A percentile compares a stretch with the other conserved stretches of the same genome.
Conservation (phyloP, 2,329 filamentous ascomycete species). For the Berkeleyomyces basicola region DNA sequence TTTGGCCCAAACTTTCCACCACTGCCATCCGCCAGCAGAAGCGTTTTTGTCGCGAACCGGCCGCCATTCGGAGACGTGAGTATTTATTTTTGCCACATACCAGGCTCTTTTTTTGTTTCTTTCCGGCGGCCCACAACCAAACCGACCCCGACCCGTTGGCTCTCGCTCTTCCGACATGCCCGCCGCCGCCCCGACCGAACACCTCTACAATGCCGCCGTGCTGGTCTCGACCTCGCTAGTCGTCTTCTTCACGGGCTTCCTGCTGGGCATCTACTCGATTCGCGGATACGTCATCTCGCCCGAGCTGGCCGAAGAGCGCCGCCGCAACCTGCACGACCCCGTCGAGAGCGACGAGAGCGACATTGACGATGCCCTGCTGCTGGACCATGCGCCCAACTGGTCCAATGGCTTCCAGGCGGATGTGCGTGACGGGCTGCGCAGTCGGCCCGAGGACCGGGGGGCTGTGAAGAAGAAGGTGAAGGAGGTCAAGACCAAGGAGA, state of each 20-base stretch:
- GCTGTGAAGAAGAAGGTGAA: conserved; percentile 15
- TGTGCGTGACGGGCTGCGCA: conserved; percentile 36
- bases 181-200: conserved; percentile 23
- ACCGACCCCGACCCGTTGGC: background rate
- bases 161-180: background rate
- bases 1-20: background rate
- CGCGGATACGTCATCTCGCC: conserved; percentile 43
- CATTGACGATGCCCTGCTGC: conserved; percentile 40
- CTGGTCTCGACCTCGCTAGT: conserved; percentile 59
- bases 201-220: conserved; percentile 33
- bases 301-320: conserved; percentile 37
- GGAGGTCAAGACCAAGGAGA: conserved; percentile 18
- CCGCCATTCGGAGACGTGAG: too few relatives aligned
- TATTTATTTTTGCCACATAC: too few relatives aligned
- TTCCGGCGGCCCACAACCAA: background rate
- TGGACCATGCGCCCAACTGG: conserved; percentile 55
- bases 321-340: conserved; percentile 39
- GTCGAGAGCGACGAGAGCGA: conserved; percentile 55
- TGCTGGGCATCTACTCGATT: conserved; percentile 60
- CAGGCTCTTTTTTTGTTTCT: too few relatives aligned
- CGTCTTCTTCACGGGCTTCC: conserved; percentile 60
- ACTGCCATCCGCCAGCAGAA: too few relatives aligned
- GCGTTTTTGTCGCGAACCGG: too few relatives aligned
- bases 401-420: conserved; percentile 44
- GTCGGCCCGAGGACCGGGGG: conserved; percentile 20